These are phyloP conservation scores for Chrysanthemum lavandulifolium DNA, from an alignment of 129 eudicot species.

Conservation along the genomic window DNA sequence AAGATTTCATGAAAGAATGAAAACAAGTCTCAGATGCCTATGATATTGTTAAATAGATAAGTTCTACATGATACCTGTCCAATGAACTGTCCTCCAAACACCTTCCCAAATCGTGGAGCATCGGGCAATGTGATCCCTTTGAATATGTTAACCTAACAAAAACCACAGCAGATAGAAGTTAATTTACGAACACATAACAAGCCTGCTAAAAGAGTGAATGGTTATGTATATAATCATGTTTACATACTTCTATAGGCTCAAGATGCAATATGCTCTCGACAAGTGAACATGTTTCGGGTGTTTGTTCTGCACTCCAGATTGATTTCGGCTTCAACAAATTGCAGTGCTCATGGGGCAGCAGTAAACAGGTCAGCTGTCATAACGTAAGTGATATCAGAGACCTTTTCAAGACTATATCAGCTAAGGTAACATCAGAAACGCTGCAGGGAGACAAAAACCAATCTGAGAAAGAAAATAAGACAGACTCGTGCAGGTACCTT, in stretches of 20 bases:
- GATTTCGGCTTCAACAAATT: constrained; percentile 64
- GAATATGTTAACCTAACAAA: constrained; percentile 70
- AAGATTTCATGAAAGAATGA: constrained; percentile 1
- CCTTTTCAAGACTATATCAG: constrained; percentile 13
- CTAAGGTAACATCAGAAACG: not conserved
- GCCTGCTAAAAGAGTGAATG: constrained; percentile 1
- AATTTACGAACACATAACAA: not conserved
- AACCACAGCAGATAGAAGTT: constrained; percentile 11
- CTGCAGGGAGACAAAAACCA: not conserved
- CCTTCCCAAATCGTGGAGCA: constrained; percentile 75
- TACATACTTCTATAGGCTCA: constrained; percentile 80
- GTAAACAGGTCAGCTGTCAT: constrained; percentile 84
- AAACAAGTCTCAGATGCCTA: not conserved
- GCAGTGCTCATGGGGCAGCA: constrained; percentile 68
- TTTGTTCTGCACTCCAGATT: constrained; percentile 83
- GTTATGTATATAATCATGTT: not conserved
- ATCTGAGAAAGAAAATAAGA: not conserved
- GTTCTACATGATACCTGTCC: constrained; percentile 66
- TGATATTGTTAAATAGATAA: constrained; percentile 1
- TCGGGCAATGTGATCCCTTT: constrained; percentile 83
- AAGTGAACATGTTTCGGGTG: constrained; percentile 58
- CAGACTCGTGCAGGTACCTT: constrained; percentile 44
- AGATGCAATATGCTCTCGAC: constrained; percentile 82
- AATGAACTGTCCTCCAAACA: constrained; percentile 94
- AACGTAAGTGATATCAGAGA: constrained; percentile 15